phyloP scores from a whole-genome alignment of 305 asterid genomes.

The Stenogyne calaminthoides region DNA sequence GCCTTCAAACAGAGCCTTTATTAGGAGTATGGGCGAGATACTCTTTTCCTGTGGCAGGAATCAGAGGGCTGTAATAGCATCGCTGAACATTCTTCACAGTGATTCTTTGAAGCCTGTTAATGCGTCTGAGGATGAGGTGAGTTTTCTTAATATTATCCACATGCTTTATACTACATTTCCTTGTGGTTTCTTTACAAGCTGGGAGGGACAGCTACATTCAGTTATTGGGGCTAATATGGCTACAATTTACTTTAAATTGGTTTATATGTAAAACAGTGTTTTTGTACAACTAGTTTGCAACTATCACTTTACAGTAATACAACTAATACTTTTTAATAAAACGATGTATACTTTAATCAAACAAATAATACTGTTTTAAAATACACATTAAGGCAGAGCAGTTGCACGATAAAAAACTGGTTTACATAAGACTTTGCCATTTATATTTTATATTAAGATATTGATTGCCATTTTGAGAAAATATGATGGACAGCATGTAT shows the following conservation, averaged over 20 bases:
- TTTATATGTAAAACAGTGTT: no score
- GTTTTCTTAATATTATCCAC: conserved; percentile 18
- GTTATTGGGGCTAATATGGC: background rate
- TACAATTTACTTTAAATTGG: background rate
- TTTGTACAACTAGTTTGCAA: no score
- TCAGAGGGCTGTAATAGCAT: conserved; percentile 69
- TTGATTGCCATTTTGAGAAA: background rate
- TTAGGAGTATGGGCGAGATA: conserved; percentile 88
- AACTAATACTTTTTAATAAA: no score
- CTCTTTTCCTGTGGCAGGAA: conserved; percentile 83
- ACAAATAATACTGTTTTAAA: no score
- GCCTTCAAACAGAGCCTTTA: conserved; percentile 70
- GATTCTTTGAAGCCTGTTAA: conserved; percentile 37
- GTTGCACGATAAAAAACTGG: no score
- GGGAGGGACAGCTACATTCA: background rate
- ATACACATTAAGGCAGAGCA: no score
- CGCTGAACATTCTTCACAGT: conserved; percentile 50
- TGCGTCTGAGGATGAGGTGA: conserved; percentile 70
- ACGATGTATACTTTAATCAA: no score
- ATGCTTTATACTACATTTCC: background rate
- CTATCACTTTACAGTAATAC: no score
- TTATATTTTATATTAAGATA: background rate
- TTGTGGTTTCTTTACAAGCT: conserved; percentile 10
- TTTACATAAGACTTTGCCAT: no score
- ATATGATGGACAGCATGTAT: conserved; percentile 6